phyloP scores from a whole-genome alignment of 2,329 filamentous ascomycete genomes.

The Trichoderma hamatum region DNA sequence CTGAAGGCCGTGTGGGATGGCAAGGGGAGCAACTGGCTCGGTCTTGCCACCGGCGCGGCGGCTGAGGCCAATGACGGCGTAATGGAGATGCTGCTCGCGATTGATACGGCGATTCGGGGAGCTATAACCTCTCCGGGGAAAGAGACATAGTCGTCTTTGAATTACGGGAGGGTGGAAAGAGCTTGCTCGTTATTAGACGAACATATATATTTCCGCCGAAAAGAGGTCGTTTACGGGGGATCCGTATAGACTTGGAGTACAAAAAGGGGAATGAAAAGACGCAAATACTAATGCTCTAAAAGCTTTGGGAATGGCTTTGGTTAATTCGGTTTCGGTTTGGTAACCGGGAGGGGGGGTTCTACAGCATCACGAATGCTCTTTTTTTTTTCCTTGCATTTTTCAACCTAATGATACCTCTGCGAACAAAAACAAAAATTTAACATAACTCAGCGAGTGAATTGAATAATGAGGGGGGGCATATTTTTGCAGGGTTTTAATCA shows the following conservation, averaged over 20 bases:
- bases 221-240: not conserved
- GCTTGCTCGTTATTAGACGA: not conserved
- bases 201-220: not conserved
- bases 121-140: constrained; percentile 27
- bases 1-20: constrained; percentile 52
- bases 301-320: not conserved
- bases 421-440: constrained; percentile 5
- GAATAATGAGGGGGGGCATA: constrained; percentile 13
- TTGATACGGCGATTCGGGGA: constrained; percentile 52
- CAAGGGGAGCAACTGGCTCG: constrained; percentile 51
- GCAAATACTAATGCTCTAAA: not conserved
- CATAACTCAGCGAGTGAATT: constrained; percentile 17
- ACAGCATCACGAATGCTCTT: not conserved
- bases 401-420: constrained; percentile 39
- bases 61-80: constrained; percentile 45
- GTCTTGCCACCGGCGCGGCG: constrained; percentile 53
- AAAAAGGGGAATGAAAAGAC: not conserved
- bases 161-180: not conserved
- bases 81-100: constrained; percentile 51
- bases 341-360: not conserved
- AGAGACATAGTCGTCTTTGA: constrained; percentile 3
- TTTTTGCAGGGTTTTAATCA: not conserved
- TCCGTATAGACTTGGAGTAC: not conserved
- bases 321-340: not conserved
- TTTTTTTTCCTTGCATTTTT: not conserved